Conservation (phyloP, 495 filamentous ascomycete genomes). For the Astrothelium subdiscretum region DNA sequence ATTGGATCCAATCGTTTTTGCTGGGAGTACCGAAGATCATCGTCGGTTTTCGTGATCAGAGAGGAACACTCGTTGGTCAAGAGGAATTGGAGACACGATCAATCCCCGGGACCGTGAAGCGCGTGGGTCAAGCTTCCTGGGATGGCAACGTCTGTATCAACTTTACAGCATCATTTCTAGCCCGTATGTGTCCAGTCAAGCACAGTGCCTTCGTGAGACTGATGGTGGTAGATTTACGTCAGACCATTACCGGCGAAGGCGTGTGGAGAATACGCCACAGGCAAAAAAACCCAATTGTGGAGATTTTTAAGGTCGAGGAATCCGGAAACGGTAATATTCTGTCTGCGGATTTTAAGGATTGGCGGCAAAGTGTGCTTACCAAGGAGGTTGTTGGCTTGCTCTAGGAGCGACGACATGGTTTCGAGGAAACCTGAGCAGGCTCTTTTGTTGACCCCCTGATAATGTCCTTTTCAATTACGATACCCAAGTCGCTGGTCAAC, state of each 20-base stretch:
- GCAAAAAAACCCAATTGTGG: conserved; percentile 45
- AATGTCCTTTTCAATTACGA: too few species aligned
- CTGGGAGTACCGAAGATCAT: conserved; percentile 86
- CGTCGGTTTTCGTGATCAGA: conserved; percentile 68
- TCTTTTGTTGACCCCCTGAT: too few species aligned
- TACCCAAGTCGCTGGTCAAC: too few species aligned
- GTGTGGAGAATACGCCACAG: conserved; percentile 69
- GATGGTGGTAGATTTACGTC: conserved; percentile 46
- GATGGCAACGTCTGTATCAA: conserved; percentile 87
- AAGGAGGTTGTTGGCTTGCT: background rate
- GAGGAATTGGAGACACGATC: conserved; percentile 66
- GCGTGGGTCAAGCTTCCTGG: conserved; percentile 55
- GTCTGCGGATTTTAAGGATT: conserved; percentile 54
- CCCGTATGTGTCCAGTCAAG: conserved; percentile 41
- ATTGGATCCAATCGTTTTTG: conserved; percentile 93
- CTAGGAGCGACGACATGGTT: conserved; percentile 11
- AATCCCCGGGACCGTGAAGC: conserved; percentile 63
- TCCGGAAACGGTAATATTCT: conserved; percentile 65
- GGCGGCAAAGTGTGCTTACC: background rate
- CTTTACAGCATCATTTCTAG: conserved; percentile 64
- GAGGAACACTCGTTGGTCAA: conserved; percentile 58
- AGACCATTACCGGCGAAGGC: conserved; percentile 54
- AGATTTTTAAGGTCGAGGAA: conserved; percentile 61
- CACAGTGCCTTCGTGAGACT: conserved; percentile 2
- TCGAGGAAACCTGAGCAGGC: too few species aligned